A percentile compares a stretch with the other conserved stretches of the same genome.
Evolutionary conservation across 1,139 yeast species (phyloP).

Genomic region (Candida frijolesensis): DNA sequence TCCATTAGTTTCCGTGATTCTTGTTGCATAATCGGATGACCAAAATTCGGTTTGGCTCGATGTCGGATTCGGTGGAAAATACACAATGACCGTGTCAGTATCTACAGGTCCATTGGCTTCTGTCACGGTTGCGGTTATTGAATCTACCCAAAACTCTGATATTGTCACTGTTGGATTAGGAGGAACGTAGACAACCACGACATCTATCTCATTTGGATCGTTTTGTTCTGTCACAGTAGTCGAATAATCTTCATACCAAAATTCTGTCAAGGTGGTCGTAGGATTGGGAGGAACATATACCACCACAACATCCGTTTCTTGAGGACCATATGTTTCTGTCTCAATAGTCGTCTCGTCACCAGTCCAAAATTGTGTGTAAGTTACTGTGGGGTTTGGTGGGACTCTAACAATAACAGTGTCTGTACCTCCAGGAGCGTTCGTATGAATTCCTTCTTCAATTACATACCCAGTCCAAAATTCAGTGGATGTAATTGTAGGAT

Average conservation of each 20-base stretch:
- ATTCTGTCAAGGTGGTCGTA: constrained; percentile 7
- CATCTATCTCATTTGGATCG: constrained; percentile 16
- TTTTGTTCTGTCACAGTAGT: constrained; percentile 11
- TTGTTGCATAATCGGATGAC: constrained; percentile 7
- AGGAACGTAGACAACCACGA: constrained; percentile 16
- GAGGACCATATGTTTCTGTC: not conserved
- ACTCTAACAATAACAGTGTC: constrained; percentile 17
- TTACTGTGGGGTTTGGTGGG: constrained; percentile 16
- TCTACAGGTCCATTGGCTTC: constrained; percentile 15
- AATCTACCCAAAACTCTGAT: constrained; percentile 13
- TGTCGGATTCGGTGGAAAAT: constrained; percentile 18
- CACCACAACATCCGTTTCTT: not conserved
- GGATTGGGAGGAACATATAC: constrained; percentile 20
- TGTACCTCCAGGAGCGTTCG: constrained; percentile 10
- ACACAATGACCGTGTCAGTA: constrained; percentile 18
- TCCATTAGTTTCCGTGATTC: constrained; percentile 12
- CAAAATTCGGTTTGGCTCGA: constrained; percentile 14
- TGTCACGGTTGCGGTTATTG: constrained; percentile 10
- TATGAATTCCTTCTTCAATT: constrained; percentile 11
- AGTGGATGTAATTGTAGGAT: constrained; percentile 10
- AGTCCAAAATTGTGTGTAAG: not conserved
- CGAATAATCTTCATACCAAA: constrained; percentile 16
- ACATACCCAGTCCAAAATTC: constrained; percentile 17
- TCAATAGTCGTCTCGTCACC: constrained; percentile 7
- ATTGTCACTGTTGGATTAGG: constrained; percentile 16